Conservation (phyloP, 164 flowering plant species). For the Cinnamomum micranthum region DNA sequence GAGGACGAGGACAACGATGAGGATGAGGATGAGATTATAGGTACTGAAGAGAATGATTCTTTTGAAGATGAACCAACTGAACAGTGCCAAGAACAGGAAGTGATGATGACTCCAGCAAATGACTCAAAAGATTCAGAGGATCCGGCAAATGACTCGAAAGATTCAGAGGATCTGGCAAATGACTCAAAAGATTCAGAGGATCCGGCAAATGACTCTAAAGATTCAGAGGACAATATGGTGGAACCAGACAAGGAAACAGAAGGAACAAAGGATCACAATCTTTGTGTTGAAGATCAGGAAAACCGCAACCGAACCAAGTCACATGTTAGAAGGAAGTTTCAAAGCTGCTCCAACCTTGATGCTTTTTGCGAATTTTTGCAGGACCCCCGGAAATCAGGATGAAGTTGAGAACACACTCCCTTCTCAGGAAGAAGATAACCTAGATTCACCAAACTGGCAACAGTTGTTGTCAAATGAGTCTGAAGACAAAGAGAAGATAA, state of each 20-base stretch:
- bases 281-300: slow-evolving; percentile 13
- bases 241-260: slow-evolving; percentile 8
- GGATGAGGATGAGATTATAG: neutral
- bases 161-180: neutral
- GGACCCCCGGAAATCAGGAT: slow-evolving; percentile 15
- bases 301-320: neutral
- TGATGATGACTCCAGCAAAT: neutral
- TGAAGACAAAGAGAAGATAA: slow-evolving; percentile 58
- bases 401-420: slow-evolving; percentile 19
- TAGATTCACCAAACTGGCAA: slow-evolving; percentile 40
- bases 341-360: neutral
- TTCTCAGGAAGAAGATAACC: slow-evolving; percentile 8
- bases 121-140: neutral
- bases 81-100: neutral
- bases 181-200: neutral
- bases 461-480: slow-evolving; percentile 36
- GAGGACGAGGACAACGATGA: too few relatives aligned
- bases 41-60: slow-evolving; percentile 21
- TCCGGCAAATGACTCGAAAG: neutral
- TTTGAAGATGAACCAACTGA: neutral
- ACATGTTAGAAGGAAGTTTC: too few relatives aligned
- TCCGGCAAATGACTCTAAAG: neutral
- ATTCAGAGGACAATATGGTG: neutral
- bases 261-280: slow-evolving; percentile 3
- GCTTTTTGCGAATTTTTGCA: slow-evolving; percentile 9